Evolutionary conservation across 345 rosid species (phyloP), one percentile per base, ranked within the genome.

Genomic region (Camelina sativa): DNA sequence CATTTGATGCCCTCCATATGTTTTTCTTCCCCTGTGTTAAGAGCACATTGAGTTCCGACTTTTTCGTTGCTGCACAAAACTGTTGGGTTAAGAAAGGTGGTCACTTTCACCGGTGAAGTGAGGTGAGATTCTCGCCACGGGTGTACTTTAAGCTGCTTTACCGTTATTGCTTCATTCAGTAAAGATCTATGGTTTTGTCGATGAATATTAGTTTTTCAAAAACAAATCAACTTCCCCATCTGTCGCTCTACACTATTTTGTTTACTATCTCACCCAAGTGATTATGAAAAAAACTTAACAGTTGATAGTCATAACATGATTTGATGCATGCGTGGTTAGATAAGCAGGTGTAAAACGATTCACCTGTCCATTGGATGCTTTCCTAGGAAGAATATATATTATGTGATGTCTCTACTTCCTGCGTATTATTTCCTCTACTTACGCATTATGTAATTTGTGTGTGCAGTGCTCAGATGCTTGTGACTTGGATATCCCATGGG

Each of bases 31-130:
- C n/a, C n/a, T n/a, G n/a, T n/a, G n/a, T n/a, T n/a, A n/a, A n/a
- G n/a, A n/a, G n/a, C n/a, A n/a, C n/a, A n/a, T n/a, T n/a, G n/a
- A n/a, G n/a, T n/a, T n/a, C n/a, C n/a, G n/a, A n/a, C n/a, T n/a
- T n/a, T n/a, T n/a, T n/a, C n/a, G n/a, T n/a, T n/a, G n/a, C n/a
- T n/a, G n/a, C 97, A 0, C 98, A 93, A 71, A 93, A 93, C 82
- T 93, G 97, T 64, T 93, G 97, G 98, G 92, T 93, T 43, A 86
- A 85, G 78, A 93, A 93, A 59, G 98, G 98, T 44, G 98, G 97
- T 78, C n/a, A 96, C 98, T 67, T 93, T 75, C 89, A 93, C 98
- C 0, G 98, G 98, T 44, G 98, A 93, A 72, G 85, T 93, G 64
- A 91, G 97, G 98, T 91, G 28, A 44, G 69, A 20, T 66, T 66